Base-by-base conservation (phyloP, 2,329 filamentous ascomycete species). In the Pezicula rhizophila region DNA sequence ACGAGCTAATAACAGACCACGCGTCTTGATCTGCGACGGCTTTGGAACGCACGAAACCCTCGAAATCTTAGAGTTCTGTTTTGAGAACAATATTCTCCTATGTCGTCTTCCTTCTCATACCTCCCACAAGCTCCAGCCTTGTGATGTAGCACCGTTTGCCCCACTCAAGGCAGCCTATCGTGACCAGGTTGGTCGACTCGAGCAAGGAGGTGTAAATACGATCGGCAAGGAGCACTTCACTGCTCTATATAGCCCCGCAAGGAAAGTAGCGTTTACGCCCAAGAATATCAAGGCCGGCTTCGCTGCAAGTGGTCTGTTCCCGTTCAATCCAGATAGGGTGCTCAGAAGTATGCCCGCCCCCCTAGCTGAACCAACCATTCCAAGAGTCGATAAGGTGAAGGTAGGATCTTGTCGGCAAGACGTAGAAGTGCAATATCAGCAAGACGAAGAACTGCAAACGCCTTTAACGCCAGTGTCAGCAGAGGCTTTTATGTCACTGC, bases 211-310 rank as follows among this genome's bases (percentile, higher is more conserved):
- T 50, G 48, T 50, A 25, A 53, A 53, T 37, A 57, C 37, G 47
- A 47, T 60, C 35, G 48, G 56, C 43, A 60, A 60, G 49, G 31
- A 58, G 37, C 33, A 35, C 33, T 35, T 35, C 33, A 59, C 54
- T 26, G 50, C 50, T 50, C 25, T 60, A 20, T 60, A 54, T 40
- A 54, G 48, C 51, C 42, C 49, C 42, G 49, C 51, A 49, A 57
- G 51, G 43, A 42, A 57, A 41, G 48, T 15, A 42, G 46, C 53
- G 40, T 53, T 56, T 28, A 56, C 52, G 31, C 25, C 25, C 11
- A 60, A 49, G 49, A 67, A 66, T 44, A 66, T 66, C 42, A 50
- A 38, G 12, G 48, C 62, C 15, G 60, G 50, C 1, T 65, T 41
- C 51, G 50, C 56, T 44, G 59, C 47, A 43, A 41, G 49, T 45